Base-by-base conservation (phyloP, 2,329 filamentous ascomycete species). In the Bipolaris sorokiniana region DNA sequence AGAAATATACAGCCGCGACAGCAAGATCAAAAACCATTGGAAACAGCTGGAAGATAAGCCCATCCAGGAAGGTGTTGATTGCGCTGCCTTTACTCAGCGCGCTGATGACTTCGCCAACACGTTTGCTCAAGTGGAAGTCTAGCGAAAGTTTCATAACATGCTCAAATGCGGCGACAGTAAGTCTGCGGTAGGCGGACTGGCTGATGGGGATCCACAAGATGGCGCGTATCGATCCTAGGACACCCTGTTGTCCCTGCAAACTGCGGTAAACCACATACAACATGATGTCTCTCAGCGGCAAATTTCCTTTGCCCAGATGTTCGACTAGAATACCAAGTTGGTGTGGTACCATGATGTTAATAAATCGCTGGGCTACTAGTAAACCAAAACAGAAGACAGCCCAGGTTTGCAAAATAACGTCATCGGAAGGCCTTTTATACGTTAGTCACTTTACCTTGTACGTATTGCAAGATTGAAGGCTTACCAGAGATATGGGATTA, bases 141-240 rank as follows among this genome's bases (percentile, higher is more conserved):
- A 98, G 84, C 76, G 93, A 97, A 33, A 99, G 86, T 48, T 90
- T 89, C 77, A 98, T 95, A 20, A 99, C 95, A 75, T 99, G 95
- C 78, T 98, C 94, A 73, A 99, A 98, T 10, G 94, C 92, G 13
- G 95, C 93, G 1, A 95, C 95, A 6, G 93, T 97, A 56, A 99
- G 84, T 63, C 95, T 92, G 71, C 92, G 89, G 78, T 97, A 99
- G 0, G 94, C 97, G 76, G 98, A 97, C 76, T 99, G 95, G 34
- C 93, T 92, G 56, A 99, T 92, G 0, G 95, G 94, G 48, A 99
- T 95, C 95, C 95, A 99, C 33, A 99, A 82, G 33, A 92, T 87
- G 20, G 91, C 90, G 62, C 95, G 86, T 33, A 90, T 70, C 1
- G 92, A 94, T 7, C 92, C 92, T 31, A 99, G 84, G 44, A 98